Evolutionary conservation across 768 basidiomycete genomes (phyloP).

Genomic region (Lactifluus hygrophoroides): DNA sequence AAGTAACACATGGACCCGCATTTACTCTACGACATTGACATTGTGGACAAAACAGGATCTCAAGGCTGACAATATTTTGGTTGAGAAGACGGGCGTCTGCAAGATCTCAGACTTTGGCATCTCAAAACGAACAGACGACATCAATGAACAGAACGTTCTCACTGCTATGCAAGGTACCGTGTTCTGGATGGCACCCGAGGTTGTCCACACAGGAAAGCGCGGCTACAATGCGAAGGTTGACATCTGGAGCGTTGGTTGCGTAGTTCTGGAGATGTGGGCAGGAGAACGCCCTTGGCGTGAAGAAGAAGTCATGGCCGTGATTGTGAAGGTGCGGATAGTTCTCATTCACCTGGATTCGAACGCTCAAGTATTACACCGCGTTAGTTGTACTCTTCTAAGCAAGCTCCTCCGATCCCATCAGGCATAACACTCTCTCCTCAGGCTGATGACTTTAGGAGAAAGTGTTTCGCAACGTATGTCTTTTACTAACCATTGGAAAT

Average conservation of each 20-base stretch:
- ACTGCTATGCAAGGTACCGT: conserved; percentile 97
- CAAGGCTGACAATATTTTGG: conserved; percentile 97
- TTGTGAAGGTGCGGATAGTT: conserved; percentile 68
- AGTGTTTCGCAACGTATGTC: conserved; percentile 83
- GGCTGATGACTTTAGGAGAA: conserved; percentile 78
- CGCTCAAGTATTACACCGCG: neutral
- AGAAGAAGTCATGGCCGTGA: conserved; percentile 83
- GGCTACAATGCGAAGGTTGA: conserved; percentile 97
- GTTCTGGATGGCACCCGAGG: conserved; percentile 99
- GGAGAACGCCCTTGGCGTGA: conserved; percentile 93
- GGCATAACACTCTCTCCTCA: conserved; percentile 66
- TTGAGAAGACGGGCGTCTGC: conserved; percentile 85
- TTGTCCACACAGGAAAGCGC: conserved; percentile 76
- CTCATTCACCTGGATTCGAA: neutral
- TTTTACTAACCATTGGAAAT: neutral
- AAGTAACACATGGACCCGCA: conserved; percentile 21
- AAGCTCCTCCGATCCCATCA: conserved; percentile 83
- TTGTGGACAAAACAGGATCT: conserved; percentile 57
- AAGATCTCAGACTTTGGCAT: conserved; percentile 99
- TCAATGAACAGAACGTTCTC: conserved; percentile 69
- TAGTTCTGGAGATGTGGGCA: conserved; percentile 98
- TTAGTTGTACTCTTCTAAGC: conserved; percentile 77
- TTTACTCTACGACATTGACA: neutral
- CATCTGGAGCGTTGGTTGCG: conserved; percentile 98
- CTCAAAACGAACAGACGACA: conserved; percentile 89